Evolutionary conservation across 2,329 filamentous ascomycete genomes (phyloP).

Genomic region (Lasiodiplodia sp.): DNA sequence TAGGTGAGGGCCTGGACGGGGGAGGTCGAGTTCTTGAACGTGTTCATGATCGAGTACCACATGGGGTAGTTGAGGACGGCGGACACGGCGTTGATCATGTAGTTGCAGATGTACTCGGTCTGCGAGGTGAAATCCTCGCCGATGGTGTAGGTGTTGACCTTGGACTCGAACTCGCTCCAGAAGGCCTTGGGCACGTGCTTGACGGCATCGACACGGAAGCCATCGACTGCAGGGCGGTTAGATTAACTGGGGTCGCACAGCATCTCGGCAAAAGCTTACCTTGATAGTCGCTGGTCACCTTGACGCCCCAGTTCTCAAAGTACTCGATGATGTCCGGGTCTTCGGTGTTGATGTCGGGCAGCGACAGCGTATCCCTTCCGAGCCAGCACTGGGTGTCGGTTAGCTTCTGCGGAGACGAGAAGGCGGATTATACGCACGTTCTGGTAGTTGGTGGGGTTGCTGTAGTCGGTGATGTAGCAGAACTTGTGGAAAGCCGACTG

Average conservation of each 20-base stretch:
- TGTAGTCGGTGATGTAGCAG: slow-evolving; percentile 37
- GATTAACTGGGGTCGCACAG: slow-evolving; percentile 34
- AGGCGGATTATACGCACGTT: slow-evolving; percentile 33
- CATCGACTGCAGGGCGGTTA: slow-evolving; percentile 49
- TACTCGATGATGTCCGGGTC: slow-evolving; percentile 8
- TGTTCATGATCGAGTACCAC: slow-evolving; percentile 51
- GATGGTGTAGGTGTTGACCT: slow-evolving; percentile 65
- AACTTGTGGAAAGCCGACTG: slow-evolving; percentile 43
- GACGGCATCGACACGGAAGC: slow-evolving; percentile 67
- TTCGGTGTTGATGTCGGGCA: slow-evolving; percentile 35
- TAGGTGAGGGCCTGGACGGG: slow-evolving; percentile 43
- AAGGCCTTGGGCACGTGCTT: slow-evolving; percentile 68
- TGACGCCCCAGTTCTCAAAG: slow-evolving; percentile 14
- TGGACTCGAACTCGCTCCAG: slow-evolving; percentile 61
- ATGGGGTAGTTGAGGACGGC: slow-evolving; percentile 68
- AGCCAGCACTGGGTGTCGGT: slow-evolving; percentile 31
- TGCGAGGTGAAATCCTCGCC: slow-evolving; percentile 67
- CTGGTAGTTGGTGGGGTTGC: slow-evolving; percentile 39
- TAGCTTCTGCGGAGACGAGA: not conserved
- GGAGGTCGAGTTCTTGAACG: slow-evolving; percentile 42
- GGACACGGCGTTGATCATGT: slow-evolving; percentile 59
- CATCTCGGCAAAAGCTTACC: slow-evolving; percentile 5
- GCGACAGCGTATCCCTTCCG: slow-evolving; percentile 34
- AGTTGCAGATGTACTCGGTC: slow-evolving; percentile 59
- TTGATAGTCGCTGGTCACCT: slow-evolving; percentile 27